Percentiles rank a stretch among this genome's conserved stretches.
phyloP scores from a whole-genome alignment of 495 filamentous ascomycete species.

The Letharia columbiana region DNA sequence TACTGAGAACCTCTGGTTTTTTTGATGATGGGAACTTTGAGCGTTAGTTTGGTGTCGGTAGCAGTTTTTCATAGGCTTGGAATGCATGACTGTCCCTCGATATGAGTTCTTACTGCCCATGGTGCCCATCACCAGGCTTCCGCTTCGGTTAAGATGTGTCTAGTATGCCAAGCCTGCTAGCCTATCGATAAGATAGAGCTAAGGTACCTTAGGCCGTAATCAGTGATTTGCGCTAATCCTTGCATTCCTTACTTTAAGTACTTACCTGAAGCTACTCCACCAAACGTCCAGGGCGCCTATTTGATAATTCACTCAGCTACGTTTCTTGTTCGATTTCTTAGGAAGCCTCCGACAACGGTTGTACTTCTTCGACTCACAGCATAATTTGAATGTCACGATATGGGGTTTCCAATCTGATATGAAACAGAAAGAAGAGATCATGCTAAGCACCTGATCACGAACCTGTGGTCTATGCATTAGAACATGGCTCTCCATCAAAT shows the following conservation, averaged over 20 bases:
- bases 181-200: constrained; percentile 2
- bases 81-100: neutral
- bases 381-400: neutral
- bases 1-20: neutral
- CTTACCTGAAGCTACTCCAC: too few relatives aligned
- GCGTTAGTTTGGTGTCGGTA: neutral
- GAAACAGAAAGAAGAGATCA: neutral
- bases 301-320: neutral
- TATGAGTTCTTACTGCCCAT: too few relatives aligned
- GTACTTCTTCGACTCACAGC: neutral
- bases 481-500: constrained; percentile 8
- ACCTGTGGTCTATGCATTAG: constrained; percentile 11
- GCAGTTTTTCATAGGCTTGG: neutral
- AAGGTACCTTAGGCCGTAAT: neutral
- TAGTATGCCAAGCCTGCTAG: neutral
- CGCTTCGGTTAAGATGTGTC: neutral
- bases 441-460: constrained; percentile 13
- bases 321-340: neutral
- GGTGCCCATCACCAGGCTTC: too few relatives aligned
- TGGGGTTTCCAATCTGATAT: neutral
- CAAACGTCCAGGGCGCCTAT: too few relatives aligned
- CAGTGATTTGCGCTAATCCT: neutral
- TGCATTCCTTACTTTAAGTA: neutral
- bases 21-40: neutral
- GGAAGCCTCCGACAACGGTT: neutral